Base-by-base conservation (phyloP, 805 yeast species). In the Saccharomyces mikatae region DNA sequence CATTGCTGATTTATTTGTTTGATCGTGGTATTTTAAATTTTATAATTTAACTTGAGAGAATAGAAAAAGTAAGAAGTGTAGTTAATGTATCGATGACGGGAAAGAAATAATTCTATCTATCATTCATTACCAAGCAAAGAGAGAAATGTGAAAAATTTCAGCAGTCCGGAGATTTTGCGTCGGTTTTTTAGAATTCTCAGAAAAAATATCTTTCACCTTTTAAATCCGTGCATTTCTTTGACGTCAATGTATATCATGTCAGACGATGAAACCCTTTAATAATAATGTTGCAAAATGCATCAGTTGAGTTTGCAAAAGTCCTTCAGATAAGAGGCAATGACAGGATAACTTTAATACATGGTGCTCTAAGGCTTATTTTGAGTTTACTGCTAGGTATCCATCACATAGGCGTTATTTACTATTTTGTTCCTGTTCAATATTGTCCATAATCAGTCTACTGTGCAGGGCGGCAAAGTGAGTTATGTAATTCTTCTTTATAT, bases 1-100 rank as follows among this genome's bases (percentile, higher is more conserved):
- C 99, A 92, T 87, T 78, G 70, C 80, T 51, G 57, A 41, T 54
- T 54, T 46, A 28, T 17, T 47, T 55, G 52, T 56, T 54, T 36
- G 44, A 36, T 36, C 44, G 44, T 49, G 53, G 49, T 50, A 5
- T 17, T 36, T 22, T 36, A 17, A 17, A 4, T 8, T 6, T n/a
- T 2, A 17, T 17, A 9, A 17, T n/a, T 9, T 13, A 13, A n/a
- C 14, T 2, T 6, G 17, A 4, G 24, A 36, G 8, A 17, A 1
- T 3, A 2, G 9, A 36, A 36, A 17, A 8, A 1, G 22, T 17
- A 11, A 17, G 22, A 36, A 17, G 17, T 36, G 24, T 13, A 17
- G 44, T 17, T 36, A 17, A 36, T 36, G 4, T 36, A 36, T 10
- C 44, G 9, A 17, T 8, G 13, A 8, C 17, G 17, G 6, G 6